Evolutionary conservation across 306 rosid genomes (phyloP).

Genomic region (Casuarina glauca): DNA sequence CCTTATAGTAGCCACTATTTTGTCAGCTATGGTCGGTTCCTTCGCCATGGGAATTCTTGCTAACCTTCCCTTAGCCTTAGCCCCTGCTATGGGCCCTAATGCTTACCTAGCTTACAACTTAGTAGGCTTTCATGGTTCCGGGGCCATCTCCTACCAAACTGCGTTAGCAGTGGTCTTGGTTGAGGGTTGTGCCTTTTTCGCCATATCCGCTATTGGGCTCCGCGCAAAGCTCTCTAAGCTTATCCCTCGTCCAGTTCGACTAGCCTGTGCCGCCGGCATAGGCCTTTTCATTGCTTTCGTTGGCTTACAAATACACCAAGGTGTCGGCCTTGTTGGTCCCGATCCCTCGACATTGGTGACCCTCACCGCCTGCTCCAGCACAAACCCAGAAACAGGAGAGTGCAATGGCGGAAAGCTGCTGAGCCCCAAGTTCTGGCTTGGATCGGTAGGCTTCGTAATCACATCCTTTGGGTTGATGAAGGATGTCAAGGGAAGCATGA

Average conservation of each 20-base stretch:
- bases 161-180: slow-evolving; percentile 63
- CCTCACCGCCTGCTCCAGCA: slow-evolving; percentile 55
- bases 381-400: slow-evolving; percentile 66
- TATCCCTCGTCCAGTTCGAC: slow-evolving; percentile 65
- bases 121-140: slow-evolving; percentile 84
- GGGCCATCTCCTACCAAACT: slow-evolving; percentile 63
- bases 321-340: slow-evolving; percentile 83
- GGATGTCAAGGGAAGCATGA: slow-evolving; percentile 80
- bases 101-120: slow-evolving; percentile 75
- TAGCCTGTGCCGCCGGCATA: slow-evolving; percentile 78
- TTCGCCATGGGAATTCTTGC: slow-evolving; percentile 81
- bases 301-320: slow-evolving; percentile 74
- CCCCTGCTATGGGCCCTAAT: slow-evolving; percentile 96
- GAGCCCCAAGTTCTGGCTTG: slow-evolving; percentile 80
- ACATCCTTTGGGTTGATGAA: slow-evolving; percentile 71
- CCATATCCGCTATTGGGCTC: slow-evolving; percentile 70
- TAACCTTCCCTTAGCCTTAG: slow-evolving; percentile 80
- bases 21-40: slow-evolving; percentile 69
- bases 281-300: slow-evolving; percentile 95
- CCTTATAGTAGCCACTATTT: slow-evolving; percentile 74
- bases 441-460: slow-evolving; percentile 59
- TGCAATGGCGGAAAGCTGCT: slow-evolving; percentile 70
- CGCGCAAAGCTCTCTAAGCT: slow-evolving; percentile 74
- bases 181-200: slow-evolving; percentile 66
- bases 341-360: slow-evolving; percentile 67